Conservation (phyloP, 257 asterid genomes). For the Pogostemon cablin region DNA sequence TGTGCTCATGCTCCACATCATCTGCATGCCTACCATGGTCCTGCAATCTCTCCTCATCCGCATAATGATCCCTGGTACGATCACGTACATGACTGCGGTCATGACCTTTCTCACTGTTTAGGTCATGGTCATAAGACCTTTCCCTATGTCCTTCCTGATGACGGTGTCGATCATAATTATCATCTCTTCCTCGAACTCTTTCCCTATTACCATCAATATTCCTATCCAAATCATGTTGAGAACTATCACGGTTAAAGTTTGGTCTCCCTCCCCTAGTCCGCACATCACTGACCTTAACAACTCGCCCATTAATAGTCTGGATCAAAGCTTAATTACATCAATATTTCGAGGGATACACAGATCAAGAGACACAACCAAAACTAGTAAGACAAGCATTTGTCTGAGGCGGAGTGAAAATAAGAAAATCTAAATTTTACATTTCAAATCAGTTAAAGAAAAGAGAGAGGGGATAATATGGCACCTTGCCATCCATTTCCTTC, state of each 20-base stretch:
- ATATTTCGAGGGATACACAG: conserved; percentile 26
- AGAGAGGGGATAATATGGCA: conserved; percentile 32
- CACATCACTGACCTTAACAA: conserved; percentile 74
- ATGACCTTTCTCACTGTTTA: conserved; percentile 54
- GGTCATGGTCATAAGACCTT: conserved; percentile 54
- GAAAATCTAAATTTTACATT: background rate
- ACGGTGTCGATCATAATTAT: conserved; percentile 44
- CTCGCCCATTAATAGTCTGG: conserved; percentile 76
- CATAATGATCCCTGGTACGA: conserved; percentile 49
- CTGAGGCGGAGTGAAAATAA: background rate
- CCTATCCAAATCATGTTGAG: conserved; percentile 59
- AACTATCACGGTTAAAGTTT: conserved; percentile 53
- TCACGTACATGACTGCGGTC: conserved; percentile 47
- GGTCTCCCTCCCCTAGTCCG: conserved; percentile 64
- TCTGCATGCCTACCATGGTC: conserved; percentile 44
- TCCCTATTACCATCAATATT: conserved; percentile 48
- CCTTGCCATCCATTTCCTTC: conserved; percentile 85
- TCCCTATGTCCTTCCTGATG: conserved; percentile 55
- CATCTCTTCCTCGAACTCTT: conserved; percentile 57
- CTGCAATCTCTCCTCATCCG: conserved; percentile 51
- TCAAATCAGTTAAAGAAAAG: conserved; percentile 13
- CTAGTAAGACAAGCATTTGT: background rate
- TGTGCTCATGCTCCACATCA: conserved; percentile 50
- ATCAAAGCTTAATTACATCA: conserved; percentile 30
- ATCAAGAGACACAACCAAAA: conserved; percentile 4